Conservation (phyloP, 148 eudicot genomes). For the Heliamphora exappendiculata region DNA sequence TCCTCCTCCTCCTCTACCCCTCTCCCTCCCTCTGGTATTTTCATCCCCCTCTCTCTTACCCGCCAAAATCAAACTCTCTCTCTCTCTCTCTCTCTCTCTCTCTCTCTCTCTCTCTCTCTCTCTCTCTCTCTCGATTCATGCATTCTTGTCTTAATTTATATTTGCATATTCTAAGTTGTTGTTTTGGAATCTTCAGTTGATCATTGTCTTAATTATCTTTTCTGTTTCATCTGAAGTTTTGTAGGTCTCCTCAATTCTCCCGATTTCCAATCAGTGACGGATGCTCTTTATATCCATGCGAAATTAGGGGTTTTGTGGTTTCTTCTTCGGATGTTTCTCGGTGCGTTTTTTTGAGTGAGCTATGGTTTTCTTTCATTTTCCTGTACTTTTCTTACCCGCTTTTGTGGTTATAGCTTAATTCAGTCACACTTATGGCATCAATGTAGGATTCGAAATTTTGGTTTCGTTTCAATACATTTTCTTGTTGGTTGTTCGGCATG, state of each 20-base stretch:
- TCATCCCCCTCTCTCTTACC: not conserved
- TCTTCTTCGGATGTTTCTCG: not conserved
- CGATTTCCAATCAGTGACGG: not conserved
- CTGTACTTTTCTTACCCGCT: not conserved
- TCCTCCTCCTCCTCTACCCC: not conserved
- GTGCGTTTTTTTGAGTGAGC: not conserved
- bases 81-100: too few species aligned
- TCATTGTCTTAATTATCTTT: too few species aligned
- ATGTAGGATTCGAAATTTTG: not conserved
- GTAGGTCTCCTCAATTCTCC: not conserved
- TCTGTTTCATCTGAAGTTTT: too few species aligned
- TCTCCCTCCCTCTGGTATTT: conserved; percentile 9
- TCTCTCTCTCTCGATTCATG: not conserved
- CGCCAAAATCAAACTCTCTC: not conserved
- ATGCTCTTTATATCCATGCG: too few species aligned
- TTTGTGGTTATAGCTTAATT: too few species aligned
- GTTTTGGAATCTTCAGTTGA: too few species aligned
- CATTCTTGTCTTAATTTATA: not conserved
- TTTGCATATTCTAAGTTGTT: too few species aligned
- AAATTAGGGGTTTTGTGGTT: too few species aligned
- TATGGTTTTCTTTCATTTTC: not conserved
- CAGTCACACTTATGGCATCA: not conserved
- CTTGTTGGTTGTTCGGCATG: not conserved
- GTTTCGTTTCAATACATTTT: not conserved
- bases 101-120: not conserved